Base-by-base conservation (phyloP, 2,329 filamentous ascomycete species). In the Amphichorda felina region DNA sequence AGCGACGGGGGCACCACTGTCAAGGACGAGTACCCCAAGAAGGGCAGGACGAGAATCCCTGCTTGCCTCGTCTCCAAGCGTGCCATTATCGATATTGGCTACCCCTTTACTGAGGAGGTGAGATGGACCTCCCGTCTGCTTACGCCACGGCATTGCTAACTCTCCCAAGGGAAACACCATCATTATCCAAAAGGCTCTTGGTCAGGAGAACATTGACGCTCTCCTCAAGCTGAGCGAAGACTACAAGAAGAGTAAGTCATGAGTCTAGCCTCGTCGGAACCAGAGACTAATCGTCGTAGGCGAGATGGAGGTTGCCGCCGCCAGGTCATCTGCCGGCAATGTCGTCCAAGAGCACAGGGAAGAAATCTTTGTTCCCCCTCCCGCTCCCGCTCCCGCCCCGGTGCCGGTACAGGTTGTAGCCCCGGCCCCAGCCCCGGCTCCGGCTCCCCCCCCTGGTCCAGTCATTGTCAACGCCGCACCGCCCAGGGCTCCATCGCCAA, bases 151-250 rank as follows among this genome's bases (percentile, higher is more conserved):
- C 27, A 29, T 16, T 6, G 7, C 7, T 16, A 7, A 24, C 25
- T 43, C 75, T 31, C 8, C 19, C 9, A 44, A 91, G 83, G 85
- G 82, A 27, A 79, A 82, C 45, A 82, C 81, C 16, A 76, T 91
- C 46, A 73, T 94, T 35, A 77, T 96, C 24, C 76, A 82, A 46
- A 81, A 84, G 50, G 88, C 89, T 8, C 69, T 96, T 5, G 83
- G 85, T 13, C 88, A 93, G 47, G 77, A 89, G 14, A 86, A 94
- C 47, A 95, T 95, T 43, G 87, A 95, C 46, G 82, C 93, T 49
- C 69, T 95, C 30, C 82, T 95, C 47, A 80, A 76, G 48, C 66
- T 87, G 34, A 93, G 85, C 56, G 82, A 87, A 49, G 76, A 81
- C 22, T 87, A 85, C 58, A 78, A 71, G 51, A 70, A 72, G 50